Conservation (phyloP, 2,329 filamentous ascomycete species). For the Colletotrichum lupini region DNA sequence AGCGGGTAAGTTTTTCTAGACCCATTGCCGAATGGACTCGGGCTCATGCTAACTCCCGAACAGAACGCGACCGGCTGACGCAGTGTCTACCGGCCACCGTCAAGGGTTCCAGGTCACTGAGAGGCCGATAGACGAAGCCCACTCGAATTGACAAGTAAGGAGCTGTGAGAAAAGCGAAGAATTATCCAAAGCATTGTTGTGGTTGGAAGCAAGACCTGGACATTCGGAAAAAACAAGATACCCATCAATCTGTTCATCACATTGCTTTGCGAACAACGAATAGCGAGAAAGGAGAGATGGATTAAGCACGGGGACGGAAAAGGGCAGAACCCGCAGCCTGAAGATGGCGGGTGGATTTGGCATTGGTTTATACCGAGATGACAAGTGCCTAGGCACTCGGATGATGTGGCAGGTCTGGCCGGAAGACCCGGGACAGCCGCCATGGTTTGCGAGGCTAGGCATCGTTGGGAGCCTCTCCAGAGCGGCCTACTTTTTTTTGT, state of each 20-base stretch:
- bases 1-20: conserved; percentile 67
- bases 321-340: not conserved
- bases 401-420: conserved; percentile 8
- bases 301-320: conserved; percentile 10
- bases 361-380: conserved; percentile 17
- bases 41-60: conserved; percentile 4
- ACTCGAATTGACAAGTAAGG: conserved; percentile 3
- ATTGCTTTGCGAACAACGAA: conserved; percentile 29
- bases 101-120: conserved; percentile 56
- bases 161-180: not conserved
- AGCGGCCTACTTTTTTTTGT: not conserved
- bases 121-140: conserved; percentile 25
- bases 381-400: not conserved
- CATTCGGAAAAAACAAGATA: conserved; percentile 34
- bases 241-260: conserved; percentile 31
- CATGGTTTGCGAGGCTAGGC: conserved; percentile 8
- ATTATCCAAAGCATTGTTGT: conserved; percentile 26
- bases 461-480: conserved; percentile 6
- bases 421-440: conserved; percentile 23
- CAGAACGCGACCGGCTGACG: conserved; percentile 66
- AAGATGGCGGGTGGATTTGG: not conserved
- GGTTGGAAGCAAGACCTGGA: conserved; percentile 19
- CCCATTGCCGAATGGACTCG: not conserved
- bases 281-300: not conserved
- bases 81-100: conserved; percentile 66